A percentile compares a stretch with the other conserved stretches of the same genome.
phyloP scores from a whole-genome alignment of 805 yeast species.

The Cephaloascus albidus region DNA sequence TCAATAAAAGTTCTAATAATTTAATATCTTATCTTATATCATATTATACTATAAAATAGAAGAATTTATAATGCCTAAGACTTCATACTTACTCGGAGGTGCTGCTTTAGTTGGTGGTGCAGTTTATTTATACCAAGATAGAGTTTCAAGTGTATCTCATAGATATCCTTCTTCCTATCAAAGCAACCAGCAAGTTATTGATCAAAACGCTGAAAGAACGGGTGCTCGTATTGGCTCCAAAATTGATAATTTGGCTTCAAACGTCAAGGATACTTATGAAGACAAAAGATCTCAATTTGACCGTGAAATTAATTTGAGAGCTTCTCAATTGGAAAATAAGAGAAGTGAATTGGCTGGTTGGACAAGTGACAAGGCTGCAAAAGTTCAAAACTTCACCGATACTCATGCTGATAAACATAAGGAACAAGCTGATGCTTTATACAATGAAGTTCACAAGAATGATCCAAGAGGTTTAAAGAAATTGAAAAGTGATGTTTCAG shows the following conservation, averaged over 20 bases:
- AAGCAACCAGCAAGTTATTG: background rate
- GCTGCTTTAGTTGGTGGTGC: background rate
- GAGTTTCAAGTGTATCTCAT: background rate
- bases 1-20: too few relatives aligned
- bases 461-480: background rate
- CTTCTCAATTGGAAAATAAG: background rate
- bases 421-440: background rate
- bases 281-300: background rate
- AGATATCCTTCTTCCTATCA: background rate
- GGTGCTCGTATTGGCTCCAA: background rate
- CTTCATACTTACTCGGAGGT: background rate
- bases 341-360: background rate
- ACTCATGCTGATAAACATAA: background rate
- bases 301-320: background rate
- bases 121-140: background rate
- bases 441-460: background rate
- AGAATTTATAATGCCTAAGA: background rate
- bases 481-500: background rate
- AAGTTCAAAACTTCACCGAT: background rate
- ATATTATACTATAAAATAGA: too few relatives aligned
- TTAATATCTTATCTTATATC: conserved; percentile 25
- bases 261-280: background rate
- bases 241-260: background rate
- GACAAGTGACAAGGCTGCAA: background rate
- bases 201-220: background rate